Evolutionary conservation across 768 basidiomycete species (phyloP).

Genomic region (Kwoniella sp.): DNA sequence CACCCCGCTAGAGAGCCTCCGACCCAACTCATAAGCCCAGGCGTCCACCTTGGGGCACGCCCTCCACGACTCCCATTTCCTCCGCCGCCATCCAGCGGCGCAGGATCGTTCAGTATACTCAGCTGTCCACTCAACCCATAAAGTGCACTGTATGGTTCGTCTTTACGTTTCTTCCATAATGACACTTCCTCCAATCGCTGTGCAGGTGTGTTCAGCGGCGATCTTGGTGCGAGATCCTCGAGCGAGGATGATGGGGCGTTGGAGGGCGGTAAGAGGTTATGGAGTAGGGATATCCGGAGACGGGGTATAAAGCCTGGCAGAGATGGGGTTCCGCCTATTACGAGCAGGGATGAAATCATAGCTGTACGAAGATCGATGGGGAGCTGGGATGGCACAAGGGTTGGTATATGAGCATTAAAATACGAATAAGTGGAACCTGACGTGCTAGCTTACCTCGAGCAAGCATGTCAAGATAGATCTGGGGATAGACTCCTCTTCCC

Average conservation of each 20-base stretch:
- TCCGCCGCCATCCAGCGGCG: slow-evolving; percentile 52
- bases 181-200: slow-evolving; percentile 26
- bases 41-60: slow-evolving; percentile 82
- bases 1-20: slow-evolving; percentile 92
- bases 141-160: slow-evolving; percentile 75
- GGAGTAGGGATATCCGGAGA: slow-evolving; percentile 75
- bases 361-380: slow-evolving; percentile 87
- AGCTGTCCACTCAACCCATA: slow-evolving; percentile 73
- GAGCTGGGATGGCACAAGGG: too few relatives aligned
- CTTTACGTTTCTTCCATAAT: slow-evolving; percentile 51
- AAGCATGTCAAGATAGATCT: slow-evolving; percentile 78
- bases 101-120: slow-evolving; percentile 77
- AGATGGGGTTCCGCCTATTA: slow-evolving; percentile 87
- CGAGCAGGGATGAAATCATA: slow-evolving; percentile 78
- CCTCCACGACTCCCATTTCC: slow-evolving; percentile 63
- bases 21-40: slow-evolving; percentile 82
- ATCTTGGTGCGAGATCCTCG: not conserved
- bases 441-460: slow-evolving; percentile 65
- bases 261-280: slow-evolving; percentile 60
- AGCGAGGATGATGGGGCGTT: not conserved
- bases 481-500: slow-evolving; percentile 76
- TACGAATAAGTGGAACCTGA: too few relatives aligned
- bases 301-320: slow-evolving; percentile 90
- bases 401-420: too few relatives aligned
- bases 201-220: slow-evolving; percentile 22